These are phyloP conservation scores for Polychaeton citri DNA, from an alignment of 2,329 filamentous ascomycete genomes.

Conservation along the genomic window DNA sequence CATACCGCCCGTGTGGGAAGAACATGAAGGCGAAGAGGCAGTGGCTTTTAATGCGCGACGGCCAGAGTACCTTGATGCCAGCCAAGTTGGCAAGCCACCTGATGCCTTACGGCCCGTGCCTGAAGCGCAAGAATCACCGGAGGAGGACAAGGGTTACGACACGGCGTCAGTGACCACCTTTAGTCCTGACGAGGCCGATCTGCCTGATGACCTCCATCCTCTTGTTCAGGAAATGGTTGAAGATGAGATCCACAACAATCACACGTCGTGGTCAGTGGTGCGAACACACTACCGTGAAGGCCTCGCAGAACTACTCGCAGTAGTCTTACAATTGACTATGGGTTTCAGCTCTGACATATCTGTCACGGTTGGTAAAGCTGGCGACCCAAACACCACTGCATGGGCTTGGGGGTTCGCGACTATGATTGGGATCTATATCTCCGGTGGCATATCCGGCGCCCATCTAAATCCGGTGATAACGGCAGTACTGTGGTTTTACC, in stretches of 20 bases:
- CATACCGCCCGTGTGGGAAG: slow-evolving; percentile 14
- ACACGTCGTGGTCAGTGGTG: slow-evolving; percentile 33
- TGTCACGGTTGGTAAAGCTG: slow-evolving; percentile 21
- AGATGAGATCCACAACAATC: slow-evolving; percentile 36
- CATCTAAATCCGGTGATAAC: slow-evolving; percentile 37
- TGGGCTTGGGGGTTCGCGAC: slow-evolving; percentile 40
- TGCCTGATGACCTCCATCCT: slow-evolving; percentile 31
- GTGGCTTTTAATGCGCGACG: slow-evolving; percentile 1
- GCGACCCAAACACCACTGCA: slow-evolving; percentile 29
- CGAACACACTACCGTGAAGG: slow-evolving; percentile 40
- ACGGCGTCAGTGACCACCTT: slow-evolving; percentile 15
- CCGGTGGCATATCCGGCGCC: slow-evolving; percentile 34
- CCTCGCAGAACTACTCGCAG: slow-evolving; percentile 40
- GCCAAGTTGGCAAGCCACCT: not conserved
- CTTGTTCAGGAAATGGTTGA: slow-evolving; percentile 29
- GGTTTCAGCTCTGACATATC: slow-evolving; percentile 39
- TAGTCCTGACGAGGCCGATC: slow-evolving; percentile 18
- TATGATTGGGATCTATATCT: slow-evolving; percentile 33
- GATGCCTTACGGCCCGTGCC: not conserved
- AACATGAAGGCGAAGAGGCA: slow-evolving; percentile 12
- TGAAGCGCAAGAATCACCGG: not conserved
- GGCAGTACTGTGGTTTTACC: slow-evolving; percentile 29
- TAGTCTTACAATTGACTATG: slow-evolving; percentile 23
- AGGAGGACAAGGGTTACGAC: slow-evolving; percentile 2
- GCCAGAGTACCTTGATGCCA: not conserved